Evolutionary conservation across 148 eudicot genomes (phyloP), one percentile per base, ranked within the genome.

Genomic region (Hydrangea macrophylla): DNA sequence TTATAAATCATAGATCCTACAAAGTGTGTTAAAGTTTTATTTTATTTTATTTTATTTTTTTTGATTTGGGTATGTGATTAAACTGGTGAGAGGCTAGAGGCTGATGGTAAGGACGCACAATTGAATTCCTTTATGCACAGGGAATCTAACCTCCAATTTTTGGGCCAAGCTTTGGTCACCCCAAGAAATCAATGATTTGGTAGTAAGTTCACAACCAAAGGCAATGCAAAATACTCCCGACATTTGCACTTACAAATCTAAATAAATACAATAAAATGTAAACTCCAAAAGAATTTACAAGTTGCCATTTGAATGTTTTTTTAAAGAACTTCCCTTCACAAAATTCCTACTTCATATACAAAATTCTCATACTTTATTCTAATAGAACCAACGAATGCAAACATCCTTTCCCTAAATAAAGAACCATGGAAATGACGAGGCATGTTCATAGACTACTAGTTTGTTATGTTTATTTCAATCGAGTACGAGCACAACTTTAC

Each of bases 401-500:
- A 22, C 23, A 15, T 48, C 17, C n/a, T 15, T 22, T 48, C 22
- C n/a, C 53, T 22, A 48, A 18, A 22, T 18, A 48, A 48, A 48
- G 53, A 48, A 48, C 15, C 53, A 18, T 48, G 5, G 53, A 48
- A 48, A 48, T 48, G 53, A 20, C 6, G 22, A 2, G 23, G 53
- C 22, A 48, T 0, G 0, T 18, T 48, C n/a, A 6, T 17, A 13
- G 20, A 45, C 15, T 45, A 15, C n/a, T 15, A 13, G 23, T 45
- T 45, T 15, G 53, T 17, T 36, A 62, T 11, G n/a, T 39, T 17
- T 11, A 12, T 53, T 84, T n/a, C 67, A 84, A 55, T 95, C 93
- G 35, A 95, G 45, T 79, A 87, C 96, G 58, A 95, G 90, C 71
- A 95, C 97, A 57, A 95, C 78, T 89, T 95, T 95, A 58, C 99